A percentile compares a stretch with the other conserved stretches of the same genome.
phyloP scores from a whole-genome alignment of 306 rosid species.

The Glycine tomentella region DNA sequence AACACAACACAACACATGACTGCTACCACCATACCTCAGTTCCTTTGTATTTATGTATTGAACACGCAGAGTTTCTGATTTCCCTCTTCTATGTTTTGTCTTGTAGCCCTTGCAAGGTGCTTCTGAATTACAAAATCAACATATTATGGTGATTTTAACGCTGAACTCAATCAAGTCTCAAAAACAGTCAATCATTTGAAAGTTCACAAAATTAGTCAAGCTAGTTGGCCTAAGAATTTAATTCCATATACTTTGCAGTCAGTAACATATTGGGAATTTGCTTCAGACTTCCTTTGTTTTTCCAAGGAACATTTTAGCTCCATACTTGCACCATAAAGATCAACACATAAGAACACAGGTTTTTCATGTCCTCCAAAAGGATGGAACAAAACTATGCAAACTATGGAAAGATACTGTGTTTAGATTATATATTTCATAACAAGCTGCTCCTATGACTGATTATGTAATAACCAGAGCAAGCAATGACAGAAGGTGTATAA shows the following conservation, averaged over 20 bases:
- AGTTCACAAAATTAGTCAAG: conserved; percentile 13
- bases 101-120: conserved; percentile 53
- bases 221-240: not conserved
- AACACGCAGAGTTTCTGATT: conserved; percentile 87
- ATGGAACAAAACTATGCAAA: not conserved
- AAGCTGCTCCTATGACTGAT: conserved; percentile 1
- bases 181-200: conserved; percentile 35
- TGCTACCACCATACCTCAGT: conserved; percentile 67
- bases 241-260: not conserved
- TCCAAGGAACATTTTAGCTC: conserved; percentile 14
- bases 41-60: conserved; percentile 92
- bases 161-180: conserved; percentile 22
- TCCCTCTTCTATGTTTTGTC: conserved; percentile 77
- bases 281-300: conserved; percentile 6
- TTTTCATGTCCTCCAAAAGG: conserved; percentile 32
- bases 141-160: not conserved
- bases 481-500: conserved; percentile 8
- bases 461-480: conserved; percentile 20
- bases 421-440: conserved; percentile 25
- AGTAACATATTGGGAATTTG: conserved; percentile 4
- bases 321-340: conserved; percentile 18
- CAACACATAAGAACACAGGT: conserved; percentile 3
- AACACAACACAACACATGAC: not conserved
- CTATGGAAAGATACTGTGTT: not conserved
- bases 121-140: conserved; percentile 57